Conservation (phyloP, 495 filamentous ascomycete genomes). For the Aspergillus haitiensis region DNA sequence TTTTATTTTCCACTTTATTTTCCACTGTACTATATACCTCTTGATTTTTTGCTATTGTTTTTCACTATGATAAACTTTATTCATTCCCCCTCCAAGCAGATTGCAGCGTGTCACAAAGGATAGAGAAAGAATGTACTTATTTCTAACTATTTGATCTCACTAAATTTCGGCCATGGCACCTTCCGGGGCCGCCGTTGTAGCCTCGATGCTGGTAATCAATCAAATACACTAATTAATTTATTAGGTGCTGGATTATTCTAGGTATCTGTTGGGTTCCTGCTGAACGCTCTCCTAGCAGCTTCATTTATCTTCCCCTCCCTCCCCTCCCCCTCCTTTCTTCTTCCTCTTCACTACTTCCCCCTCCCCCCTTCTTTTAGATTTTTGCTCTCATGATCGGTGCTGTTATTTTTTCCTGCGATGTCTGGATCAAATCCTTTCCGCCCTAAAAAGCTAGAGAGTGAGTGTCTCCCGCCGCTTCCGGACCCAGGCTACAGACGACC, state of each 20-base stretch:
- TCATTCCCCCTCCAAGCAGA: not conserved
- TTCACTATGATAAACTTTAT: slow-evolving; percentile 3
- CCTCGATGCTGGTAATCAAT: too few species aligned
- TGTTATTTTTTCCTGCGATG: slow-evolving; percentile 45
- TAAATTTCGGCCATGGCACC: not conserved
- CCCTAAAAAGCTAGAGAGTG: slow-evolving; percentile 43
- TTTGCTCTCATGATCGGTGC: slow-evolving; percentile 32
- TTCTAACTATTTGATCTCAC: not conserved
- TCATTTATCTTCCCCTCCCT: slow-evolving; percentile 17
- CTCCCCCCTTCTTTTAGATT: slow-evolving; percentile 12
- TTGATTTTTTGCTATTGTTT: slow-evolving; percentile 21
- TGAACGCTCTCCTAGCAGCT: slow-evolving; percentile 5
- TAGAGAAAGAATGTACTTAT: slow-evolving; percentile 9
- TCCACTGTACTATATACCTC: slow-evolving; percentile 31
- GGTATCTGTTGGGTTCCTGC: not conserved
- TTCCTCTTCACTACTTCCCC: slow-evolving; percentile 17
- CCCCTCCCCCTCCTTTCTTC: slow-evolving; percentile 24
- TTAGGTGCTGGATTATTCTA: too few species aligned
- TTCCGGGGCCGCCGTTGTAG: not conserved
- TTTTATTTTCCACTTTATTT: not conserved
- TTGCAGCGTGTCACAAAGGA: slow-evolving; percentile 10
- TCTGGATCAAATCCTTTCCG: slow-evolving; percentile 61
- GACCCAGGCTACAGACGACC: slow-evolving; percentile 1
- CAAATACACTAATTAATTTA: too few species aligned
- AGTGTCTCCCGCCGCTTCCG: slow-evolving; percentile 30